These are phyloP conservation scores for Fusarium fracticaudum DNA, from an alignment of 2,329 filamentous ascomycete species.

Conservation along the genomic window DNA sequence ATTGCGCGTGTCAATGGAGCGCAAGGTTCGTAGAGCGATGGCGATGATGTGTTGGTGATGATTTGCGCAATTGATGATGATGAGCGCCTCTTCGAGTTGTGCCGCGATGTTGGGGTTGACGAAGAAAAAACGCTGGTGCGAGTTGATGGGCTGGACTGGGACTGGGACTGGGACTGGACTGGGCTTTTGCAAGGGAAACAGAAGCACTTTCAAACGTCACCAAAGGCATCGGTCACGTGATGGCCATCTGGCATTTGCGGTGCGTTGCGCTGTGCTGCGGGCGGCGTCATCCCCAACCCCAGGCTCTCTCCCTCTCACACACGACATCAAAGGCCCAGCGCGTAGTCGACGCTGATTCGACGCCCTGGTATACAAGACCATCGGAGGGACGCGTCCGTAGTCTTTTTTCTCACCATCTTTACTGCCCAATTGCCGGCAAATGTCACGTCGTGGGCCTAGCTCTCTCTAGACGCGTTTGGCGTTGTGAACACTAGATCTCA, in stretches of 20 bases:
- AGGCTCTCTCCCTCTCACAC: slow-evolving; percentile 27
- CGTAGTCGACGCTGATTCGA: slow-evolving; percentile 34
- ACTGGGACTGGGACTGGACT: background rate
- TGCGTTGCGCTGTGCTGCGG: background rate
- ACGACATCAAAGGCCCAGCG: slow-evolving; percentile 24
- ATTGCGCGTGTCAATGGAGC: slow-evolving; percentile 44
- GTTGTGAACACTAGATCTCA: slow-evolving; percentile 29
- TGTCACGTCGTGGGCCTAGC: slow-evolving; percentile 6
- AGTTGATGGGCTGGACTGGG: slow-evolving; percentile 42
- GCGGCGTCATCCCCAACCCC: slow-evolving; percentile 40
- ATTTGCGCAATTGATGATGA: slow-evolving; percentile 46
- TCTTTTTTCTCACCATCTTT: slow-evolving; percentile 15
- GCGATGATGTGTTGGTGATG: slow-evolving; percentile 42
- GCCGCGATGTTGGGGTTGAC: slow-evolving; percentile 47
- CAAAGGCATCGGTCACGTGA: slow-evolving; percentile 47
- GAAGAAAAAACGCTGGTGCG: slow-evolving; percentile 48
- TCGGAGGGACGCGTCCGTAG: slow-evolving; percentile 25
- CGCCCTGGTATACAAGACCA: slow-evolving; percentile 27
- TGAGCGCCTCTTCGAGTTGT: slow-evolving; percentile 47
- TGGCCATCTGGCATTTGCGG: slow-evolving; percentile 20
- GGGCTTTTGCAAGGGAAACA: slow-evolving; percentile 33
- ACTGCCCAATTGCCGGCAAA: slow-evolving; percentile 4
- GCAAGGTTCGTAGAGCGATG: slow-evolving; percentile 46
- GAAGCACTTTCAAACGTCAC: slow-evolving; percentile 50
- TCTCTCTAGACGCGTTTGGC: slow-evolving; percentile 26